Evolutionary conservation across 768 basidiomycete species (phyloP), one percentile per base, ranked within the genome.

Genomic region (Tylopilus intermedius): DNA sequence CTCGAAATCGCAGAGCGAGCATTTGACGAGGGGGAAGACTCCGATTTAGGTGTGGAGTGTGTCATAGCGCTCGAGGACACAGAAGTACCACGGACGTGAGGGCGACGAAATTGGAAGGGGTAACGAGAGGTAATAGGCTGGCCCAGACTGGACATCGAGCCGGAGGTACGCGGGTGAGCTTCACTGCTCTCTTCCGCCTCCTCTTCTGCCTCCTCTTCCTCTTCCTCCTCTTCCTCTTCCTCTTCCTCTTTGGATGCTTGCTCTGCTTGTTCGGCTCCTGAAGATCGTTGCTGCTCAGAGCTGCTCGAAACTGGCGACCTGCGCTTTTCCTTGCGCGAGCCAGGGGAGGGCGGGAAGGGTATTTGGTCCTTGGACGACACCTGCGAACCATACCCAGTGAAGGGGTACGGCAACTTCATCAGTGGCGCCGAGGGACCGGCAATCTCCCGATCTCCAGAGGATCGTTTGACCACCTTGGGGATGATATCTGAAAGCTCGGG

Each of bases 111-210:
- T 49, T 80, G 75, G 76, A 88, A 87, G 9, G 86, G 87, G 62
- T 84, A 86, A 0, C 83, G 78, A 22, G 86, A 82, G 32, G 72
- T 67, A 48, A 92, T 76, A 1, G 88, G 90, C 22, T 86, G 84
- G 3, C 90, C 90, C 5, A 93, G 78, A 55, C 86, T 88, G 3
- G 90, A 92, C 83, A 93, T 83, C 8, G 90, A 92, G 18, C 82
- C 87, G 0, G 88, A 89, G 5, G 81, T 85, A 15, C 83, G 77
- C 39, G 80, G 81, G 4, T 82, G 79, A 0, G 84, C 83, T 39
- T 74, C 76, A 42, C 76, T 77, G 47, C 72, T 73, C 40, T 71
- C 72, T 39, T 67, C 71, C 5, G 38, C 56, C 22, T 71, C 74
- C 22, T 67, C 72, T 13, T 61, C 69, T 2, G 58, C 71, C 11